Evolutionary conservation across 768 basidiomycete genomes (phyloP).

Genomic region (Hirschioporus abietinus): DNA sequence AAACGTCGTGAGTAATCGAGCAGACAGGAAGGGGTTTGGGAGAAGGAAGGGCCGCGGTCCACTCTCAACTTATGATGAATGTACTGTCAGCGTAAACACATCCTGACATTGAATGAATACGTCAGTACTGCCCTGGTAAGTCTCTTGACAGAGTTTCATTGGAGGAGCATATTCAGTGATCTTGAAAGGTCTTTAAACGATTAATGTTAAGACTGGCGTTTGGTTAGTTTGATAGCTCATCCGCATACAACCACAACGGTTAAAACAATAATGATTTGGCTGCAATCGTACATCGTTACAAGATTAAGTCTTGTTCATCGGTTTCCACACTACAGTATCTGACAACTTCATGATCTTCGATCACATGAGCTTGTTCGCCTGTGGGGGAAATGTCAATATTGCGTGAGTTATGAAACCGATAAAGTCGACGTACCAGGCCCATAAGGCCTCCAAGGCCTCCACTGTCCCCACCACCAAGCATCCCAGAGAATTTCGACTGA

Average conservation of each 20-base stretch:
- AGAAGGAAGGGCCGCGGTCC: too few species aligned
- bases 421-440: constrained; percentile 45
- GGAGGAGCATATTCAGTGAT: too few species aligned
- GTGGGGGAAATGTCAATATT: neutral
- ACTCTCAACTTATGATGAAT: too few species aligned
- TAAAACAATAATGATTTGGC: neutral
- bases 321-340: neutral
- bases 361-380: neutral
- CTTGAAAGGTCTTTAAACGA: too few species aligned
- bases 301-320: neutral
- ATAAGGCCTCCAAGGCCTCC: constrained; percentile 62
- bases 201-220: too few species aligned
- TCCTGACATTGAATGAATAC: too few species aligned
- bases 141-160: too few species aligned
- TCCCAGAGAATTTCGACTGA: constrained; percentile 53
- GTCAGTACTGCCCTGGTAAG: too few species aligned
- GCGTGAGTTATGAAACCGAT: neutral
- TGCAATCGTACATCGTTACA: constrained; percentile 1
- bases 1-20: too few species aligned
- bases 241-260: neutral
- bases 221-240: neutral
- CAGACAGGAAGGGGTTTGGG: too few species aligned
- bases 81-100: too few species aligned
- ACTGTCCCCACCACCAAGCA: constrained; percentile 57
- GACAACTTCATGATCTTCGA: neutral